Base-by-base conservation (phyloP, 2,329 filamentous ascomycete species). In the Rosellinia necatrix region DNA sequence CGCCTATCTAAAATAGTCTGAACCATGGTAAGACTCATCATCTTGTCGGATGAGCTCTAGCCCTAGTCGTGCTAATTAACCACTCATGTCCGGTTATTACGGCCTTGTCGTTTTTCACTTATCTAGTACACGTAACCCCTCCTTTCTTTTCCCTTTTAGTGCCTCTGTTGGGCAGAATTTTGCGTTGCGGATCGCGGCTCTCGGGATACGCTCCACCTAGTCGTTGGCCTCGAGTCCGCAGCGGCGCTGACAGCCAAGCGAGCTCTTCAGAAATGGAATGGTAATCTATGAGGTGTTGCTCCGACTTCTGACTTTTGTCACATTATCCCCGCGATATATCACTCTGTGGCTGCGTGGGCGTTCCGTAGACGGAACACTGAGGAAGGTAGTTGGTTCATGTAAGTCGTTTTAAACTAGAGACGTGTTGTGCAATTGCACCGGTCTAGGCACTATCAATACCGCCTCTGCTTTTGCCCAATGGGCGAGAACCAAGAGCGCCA, bases 191-290 rank as follows among this genome's bases (percentile, higher is more conserved):
- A 29, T 41, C 13, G 25, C 57, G 57, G 57, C 57, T 57, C 53
- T 60, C 53, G 57, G 57, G 53, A 38, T 19, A 25, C 22, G 40
- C 47, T 52, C 51, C 56, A 56, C 55, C 42, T 50, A 15, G 46
- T 29, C 21, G 29, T 15, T 15, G 40, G 19, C 19, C 34, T 19
- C 24, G 29, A 29, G 32, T 47, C 29, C 3, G 22, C 30, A n/a
- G 50, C 42, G 47, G 38, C 13, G 42, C 38, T 24, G 30, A 30
- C n/a, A n/a, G 24, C 15, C 19, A 17, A 12, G 17, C 19, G 15
- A 40, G 27, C 42, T 15, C 15, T 29, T 2, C 17, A 37, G 30
- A 37, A 15, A 27, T 9, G 15, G 15, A n/a, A 13, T 13, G 13
- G 12, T 9, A 38, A n/a, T 3, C 15, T 7, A 24, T n/a, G 8